These are phyloP conservation scores for Vitis hybrid DNA, from an alignment of 177 flowering plant genomes.

Conservation along the genomic window DNA sequence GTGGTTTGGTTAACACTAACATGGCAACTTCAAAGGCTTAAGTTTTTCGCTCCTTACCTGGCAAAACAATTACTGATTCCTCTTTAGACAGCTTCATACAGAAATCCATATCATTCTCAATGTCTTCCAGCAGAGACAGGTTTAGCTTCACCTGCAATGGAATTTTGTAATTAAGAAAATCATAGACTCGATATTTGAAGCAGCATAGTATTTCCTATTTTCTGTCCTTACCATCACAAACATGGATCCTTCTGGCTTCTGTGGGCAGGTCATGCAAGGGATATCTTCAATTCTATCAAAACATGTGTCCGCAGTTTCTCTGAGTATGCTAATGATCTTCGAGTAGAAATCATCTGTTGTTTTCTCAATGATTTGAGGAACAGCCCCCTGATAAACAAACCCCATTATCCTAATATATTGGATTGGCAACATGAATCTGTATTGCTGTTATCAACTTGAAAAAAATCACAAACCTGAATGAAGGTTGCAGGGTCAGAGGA, in stretches of 20 bases:
- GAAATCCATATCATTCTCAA: conserved; percentile 47
- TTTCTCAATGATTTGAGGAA: conserved; percentile 39
- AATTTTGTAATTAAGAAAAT: not conserved
- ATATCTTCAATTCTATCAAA: conserved; percentile 32
- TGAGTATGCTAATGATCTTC: conserved; percentile 19
- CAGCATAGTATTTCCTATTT: not conserved
- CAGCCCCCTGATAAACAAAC: conserved; percentile 33
- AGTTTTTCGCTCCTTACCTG: conserved; percentile 33
- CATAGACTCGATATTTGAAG: not conserved
- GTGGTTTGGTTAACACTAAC: too few species aligned
- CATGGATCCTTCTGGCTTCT: conserved; percentile 50
- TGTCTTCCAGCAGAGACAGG: conserved; percentile 30
- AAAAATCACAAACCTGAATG: conserved; percentile 28
- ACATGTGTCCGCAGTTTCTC: conserved; percentile 23
- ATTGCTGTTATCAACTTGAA: too few species aligned
- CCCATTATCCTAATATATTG: too few species aligned
- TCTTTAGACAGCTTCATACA: conserved; percentile 44
- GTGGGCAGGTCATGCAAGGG: conserved; percentile 38
- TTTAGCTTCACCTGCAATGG: conserved; percentile 41
- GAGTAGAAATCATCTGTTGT: conserved; percentile 34
- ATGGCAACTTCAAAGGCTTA: too few species aligned
- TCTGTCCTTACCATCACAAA: conserved; percentile 36
- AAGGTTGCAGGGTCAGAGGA: conserved; percentile 29
- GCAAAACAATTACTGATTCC: conserved; percentile 58
- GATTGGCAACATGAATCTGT: too few species aligned